phyloP scores from a whole-genome alignment of 108 stramenopile genomes.

The Tribonema minus region DNA sequence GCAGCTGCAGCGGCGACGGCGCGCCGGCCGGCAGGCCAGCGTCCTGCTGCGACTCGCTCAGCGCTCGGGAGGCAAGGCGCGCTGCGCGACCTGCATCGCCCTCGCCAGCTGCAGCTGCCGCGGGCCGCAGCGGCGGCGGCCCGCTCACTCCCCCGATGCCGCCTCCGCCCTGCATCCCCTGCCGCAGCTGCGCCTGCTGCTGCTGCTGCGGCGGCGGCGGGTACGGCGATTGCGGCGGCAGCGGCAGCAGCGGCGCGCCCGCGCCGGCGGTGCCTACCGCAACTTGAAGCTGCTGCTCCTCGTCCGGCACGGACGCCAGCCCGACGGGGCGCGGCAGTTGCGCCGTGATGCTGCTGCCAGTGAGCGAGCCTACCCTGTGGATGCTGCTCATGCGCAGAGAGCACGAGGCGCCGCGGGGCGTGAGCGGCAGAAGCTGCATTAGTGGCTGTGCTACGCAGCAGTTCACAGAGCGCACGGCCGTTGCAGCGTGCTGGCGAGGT shows the following conservation, averaged over 20 bases:
- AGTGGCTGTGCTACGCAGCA: too few species aligned
- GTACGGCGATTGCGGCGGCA: neutral
- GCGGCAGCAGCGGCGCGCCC: neutral
- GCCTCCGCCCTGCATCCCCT: neutral
- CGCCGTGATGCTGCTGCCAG: neutral
- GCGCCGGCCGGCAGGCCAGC: too few species aligned
- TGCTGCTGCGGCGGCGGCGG: neutral
- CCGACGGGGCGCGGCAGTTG: neutral
- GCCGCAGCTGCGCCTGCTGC: neutral
- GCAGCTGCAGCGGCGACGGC: neutral
- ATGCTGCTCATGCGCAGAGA: neutral
- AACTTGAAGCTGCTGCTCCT: neutral
- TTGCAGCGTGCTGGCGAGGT: neutral
- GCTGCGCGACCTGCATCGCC: neutral
- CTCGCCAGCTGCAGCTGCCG: neutral
- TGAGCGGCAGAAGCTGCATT: too few species aligned
- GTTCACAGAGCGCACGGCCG: too few species aligned
- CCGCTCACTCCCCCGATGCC: neutral
- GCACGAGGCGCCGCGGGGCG: too few species aligned
- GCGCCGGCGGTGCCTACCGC: neutral
- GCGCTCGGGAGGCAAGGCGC: neutral
- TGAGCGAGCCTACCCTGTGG: neutral
- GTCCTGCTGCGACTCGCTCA: neutral
- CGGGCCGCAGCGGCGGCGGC: neutral
- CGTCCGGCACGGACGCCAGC: neutral